Conservation (phyloP, 179 eudicot species). For the Drosera spatulata region DNA sequence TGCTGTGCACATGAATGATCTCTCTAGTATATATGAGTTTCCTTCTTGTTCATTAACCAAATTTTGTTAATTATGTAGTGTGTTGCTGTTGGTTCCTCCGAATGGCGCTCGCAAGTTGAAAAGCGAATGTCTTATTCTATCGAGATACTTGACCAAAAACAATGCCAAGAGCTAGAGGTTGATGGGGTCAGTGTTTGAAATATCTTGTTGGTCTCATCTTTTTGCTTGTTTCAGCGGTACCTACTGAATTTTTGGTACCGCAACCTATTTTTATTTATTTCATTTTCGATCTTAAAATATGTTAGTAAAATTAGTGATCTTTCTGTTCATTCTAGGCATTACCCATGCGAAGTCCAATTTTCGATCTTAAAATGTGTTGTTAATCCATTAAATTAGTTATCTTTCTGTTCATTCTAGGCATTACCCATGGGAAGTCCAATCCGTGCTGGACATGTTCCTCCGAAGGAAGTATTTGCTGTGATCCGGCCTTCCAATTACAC, state of each 20-base stretch:
- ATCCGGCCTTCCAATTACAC: slow-evolving; percentile 40
- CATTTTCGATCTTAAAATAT: background rate
- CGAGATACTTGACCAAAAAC: slow-evolving; percentile 30
- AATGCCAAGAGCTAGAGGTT: slow-evolving; percentile 41
- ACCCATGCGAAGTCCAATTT: background rate
- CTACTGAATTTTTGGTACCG: background rate
- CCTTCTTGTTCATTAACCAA: background rate
- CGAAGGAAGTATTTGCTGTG: slow-evolving; percentile 50
- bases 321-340: background rate
- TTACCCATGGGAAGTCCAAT: slow-evolving; percentile 25
- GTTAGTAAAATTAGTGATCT: background rate
- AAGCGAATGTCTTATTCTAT: slow-evolving; percentile 40
- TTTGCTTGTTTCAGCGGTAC: background rate
- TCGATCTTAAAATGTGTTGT: background rate
- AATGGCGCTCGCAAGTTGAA: slow-evolving; percentile 39
- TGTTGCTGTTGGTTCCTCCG: slow-evolving; percentile 24
- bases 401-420: slow-evolving; percentile 17
- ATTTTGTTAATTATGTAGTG: slow-evolving; percentile 29
- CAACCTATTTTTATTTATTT: background rate
- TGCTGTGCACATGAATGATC: background rate
- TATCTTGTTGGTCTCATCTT: background rate
- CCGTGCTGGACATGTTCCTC: slow-evolving; percentile 40
- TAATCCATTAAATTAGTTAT: background rate
- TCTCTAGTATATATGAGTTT: background rate
- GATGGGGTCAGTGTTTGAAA: slow-evolving; percentile 38